Conservation (phyloP, 805 yeast species). For the Yarrowia divulgata region DNA sequence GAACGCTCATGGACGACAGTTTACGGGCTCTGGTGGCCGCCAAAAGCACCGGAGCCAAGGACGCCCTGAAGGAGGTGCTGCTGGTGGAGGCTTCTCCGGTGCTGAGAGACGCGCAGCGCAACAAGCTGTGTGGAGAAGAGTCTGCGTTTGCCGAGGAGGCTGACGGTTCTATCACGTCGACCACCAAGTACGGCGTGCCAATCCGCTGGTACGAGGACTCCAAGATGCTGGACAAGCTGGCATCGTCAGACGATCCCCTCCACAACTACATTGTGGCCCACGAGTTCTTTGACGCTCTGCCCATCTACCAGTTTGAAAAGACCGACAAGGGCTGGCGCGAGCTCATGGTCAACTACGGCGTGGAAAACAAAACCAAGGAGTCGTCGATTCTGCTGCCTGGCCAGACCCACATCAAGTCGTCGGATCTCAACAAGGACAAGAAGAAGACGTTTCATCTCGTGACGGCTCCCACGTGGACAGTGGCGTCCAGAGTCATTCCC, state of each 20-base stretch:
- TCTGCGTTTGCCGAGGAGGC: neutral
- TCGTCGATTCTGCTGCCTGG: constrained; percentile 46
- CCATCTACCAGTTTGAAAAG: constrained; percentile 69
- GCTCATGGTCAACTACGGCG: constrained; percentile 64
- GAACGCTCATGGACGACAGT: constrained; percentile 76
- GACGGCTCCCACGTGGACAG: constrained; percentile 65
- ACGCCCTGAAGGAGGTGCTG: constrained; percentile 51
- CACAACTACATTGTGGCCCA: constrained; percentile 79
- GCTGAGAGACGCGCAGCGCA: constrained; percentile 63
- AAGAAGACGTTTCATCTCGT: constrained; percentile 60
- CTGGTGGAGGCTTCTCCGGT: constrained; percentile 77
- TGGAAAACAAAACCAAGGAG: constrained; percentile 43
- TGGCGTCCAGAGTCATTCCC: constrained; percentile 64
- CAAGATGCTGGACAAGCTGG: constrained; percentile 44
- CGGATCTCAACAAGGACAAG: constrained; percentile 34
- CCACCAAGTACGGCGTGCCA: constrained; percentile 57
- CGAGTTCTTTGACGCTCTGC: constrained; percentile 87
- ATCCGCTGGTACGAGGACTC: constrained; percentile 53
- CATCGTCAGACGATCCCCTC: constrained; percentile 45
- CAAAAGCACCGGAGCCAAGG: constrained; percentile 29
- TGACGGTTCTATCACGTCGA: constrained; percentile 32
- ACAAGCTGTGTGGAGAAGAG: constrained; percentile 54
- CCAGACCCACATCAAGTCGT: constrained; percentile 42
- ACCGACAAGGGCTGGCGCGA: constrained; percentile 82
- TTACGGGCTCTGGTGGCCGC: constrained; percentile 50